Percentiles rank a stretch among this genome's conserved stretches.
These are phyloP conservation scores for Saxophila tyrrhenica DNA, from an alignment of 495 filamentous ascomycete genomes.

Conservation along the genomic window DNA sequence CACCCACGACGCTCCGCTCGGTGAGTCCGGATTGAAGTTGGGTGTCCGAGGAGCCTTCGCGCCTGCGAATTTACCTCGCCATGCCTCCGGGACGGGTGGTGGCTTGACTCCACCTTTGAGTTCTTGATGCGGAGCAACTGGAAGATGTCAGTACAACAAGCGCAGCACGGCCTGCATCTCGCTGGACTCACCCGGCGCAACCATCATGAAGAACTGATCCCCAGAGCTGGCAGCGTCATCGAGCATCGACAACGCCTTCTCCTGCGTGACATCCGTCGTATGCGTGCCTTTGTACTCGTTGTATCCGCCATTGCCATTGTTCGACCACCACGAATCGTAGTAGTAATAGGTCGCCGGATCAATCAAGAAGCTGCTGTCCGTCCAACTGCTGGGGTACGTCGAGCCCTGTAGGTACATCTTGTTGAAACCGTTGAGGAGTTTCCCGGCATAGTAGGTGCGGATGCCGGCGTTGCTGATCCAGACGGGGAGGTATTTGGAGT, in stretches of 20 bases:
- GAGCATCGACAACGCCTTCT: constrained; percentile 50
- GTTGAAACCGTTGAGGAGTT: constrained; percentile 47
- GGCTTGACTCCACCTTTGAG: constrained; percentile 10
- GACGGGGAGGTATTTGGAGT: constrained; percentile 52
- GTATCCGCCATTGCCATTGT: constrained; percentile 36
- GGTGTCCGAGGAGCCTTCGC: constrained; percentile 37
- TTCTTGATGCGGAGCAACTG: constrained; percentile 46
- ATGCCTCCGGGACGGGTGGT: constrained; percentile 30
- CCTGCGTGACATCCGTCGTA: constrained; percentile 47
- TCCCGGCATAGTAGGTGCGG: constrained; percentile 60
- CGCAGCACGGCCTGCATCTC: not conserved
- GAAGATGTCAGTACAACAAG: not conserved
- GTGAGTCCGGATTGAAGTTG: constrained; percentile 31
- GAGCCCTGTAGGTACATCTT: not conserved
- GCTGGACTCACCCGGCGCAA: constrained; percentile 37
- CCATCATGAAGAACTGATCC: constrained; percentile 53
- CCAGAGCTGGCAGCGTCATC: constrained; percentile 33
- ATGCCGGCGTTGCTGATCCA: constrained; percentile 59
- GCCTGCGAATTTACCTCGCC: constrained; percentile 25
- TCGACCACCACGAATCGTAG: constrained; percentile 46
- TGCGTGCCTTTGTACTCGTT: constrained; percentile 35
- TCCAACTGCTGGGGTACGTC: not conserved
- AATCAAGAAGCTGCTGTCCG: constrained; percentile 45
- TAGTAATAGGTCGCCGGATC: constrained; percentile 66
- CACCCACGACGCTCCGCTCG: constrained; percentile 49